Conservation (phyloP, 192 early-diverging fungal genomes). For the Linnemannia hyalina region DNA sequence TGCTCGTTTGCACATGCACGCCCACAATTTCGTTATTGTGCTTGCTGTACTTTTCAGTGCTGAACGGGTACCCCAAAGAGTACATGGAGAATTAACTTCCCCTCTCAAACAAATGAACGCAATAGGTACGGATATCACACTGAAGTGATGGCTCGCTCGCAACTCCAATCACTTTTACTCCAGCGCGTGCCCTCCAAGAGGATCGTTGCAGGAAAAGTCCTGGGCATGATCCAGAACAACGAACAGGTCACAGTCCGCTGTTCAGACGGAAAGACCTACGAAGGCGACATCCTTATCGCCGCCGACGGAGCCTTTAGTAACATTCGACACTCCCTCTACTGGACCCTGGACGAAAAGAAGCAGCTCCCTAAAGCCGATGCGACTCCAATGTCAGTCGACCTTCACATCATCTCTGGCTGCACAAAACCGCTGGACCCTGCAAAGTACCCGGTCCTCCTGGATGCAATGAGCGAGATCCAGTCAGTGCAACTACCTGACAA, state of each 20-base stretch:
- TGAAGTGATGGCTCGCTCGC: conserved; percentile 46
- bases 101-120: not conserved
- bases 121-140: conserved; percentile 49
- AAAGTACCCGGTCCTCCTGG: conserved; percentile 39
- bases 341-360: conserved; percentile 50
- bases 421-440: conserved; percentile 47
- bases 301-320: conserved; percentile 57
- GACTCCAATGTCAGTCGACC: conserved; percentile 28
- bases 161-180: conserved; percentile 40
- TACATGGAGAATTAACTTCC: not conserved
- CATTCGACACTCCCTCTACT: conserved; percentile 48
- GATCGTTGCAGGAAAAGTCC: conserved; percentile 28
- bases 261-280: conserved; percentile 44
- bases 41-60: not conserved
- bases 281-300: conserved; percentile 54
- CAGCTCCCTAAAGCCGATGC: conserved; percentile 33
- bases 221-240: conserved; percentile 37
- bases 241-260: conserved; percentile 51
- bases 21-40: not conserved
- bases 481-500: conserved; percentile 43
- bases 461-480: conserved; percentile 55
- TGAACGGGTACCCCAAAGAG: not conserved
- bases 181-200: conserved; percentile 42
- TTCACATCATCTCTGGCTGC: conserved; percentile 44
- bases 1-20: not conserved